Conservation (phyloP, 768 basidiomycete species). For the Boletus fagicola region DNA sequence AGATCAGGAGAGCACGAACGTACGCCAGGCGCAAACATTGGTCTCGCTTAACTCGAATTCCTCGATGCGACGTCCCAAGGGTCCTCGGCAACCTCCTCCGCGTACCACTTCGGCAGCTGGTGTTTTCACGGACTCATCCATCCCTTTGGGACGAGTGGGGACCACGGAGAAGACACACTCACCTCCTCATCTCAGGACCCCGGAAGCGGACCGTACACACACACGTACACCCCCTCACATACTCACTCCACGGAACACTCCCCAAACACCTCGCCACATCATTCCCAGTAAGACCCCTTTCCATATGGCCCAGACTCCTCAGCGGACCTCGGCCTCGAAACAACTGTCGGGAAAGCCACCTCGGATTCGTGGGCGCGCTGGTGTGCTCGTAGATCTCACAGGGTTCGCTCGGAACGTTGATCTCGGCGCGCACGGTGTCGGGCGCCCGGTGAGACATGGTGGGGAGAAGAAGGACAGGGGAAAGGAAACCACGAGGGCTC, state of each 20-base stretch:
- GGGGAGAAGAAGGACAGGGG: constrained; percentile 31
- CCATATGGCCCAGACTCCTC: constrained; percentile 18
- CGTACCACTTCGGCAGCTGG: constrained; percentile 3
- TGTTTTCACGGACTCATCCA: not conserved
- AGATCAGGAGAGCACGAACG: not conserved
- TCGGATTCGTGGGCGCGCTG: constrained; percentile 26
- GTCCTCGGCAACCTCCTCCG: constrained; percentile 22
- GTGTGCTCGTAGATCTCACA: constrained; percentile 42
- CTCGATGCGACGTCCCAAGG: constrained; percentile 24
- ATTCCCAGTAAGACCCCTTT: constrained; percentile 26
- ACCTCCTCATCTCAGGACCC: not conserved
- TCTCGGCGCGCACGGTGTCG: constrained; percentile 30
- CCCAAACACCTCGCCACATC: constrained; percentile 7
- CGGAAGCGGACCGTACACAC: constrained; percentile 15
- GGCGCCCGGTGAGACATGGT: constrained; percentile 11
- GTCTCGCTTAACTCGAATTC: constrained; percentile 23
- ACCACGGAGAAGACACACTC: constrained; percentile 6
- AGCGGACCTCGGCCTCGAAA: constrained; percentile 11
- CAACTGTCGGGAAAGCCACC: constrained; percentile 31
- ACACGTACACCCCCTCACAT: not conserved
- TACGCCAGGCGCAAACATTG: constrained; percentile 14
- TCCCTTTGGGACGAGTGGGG: not conserved
- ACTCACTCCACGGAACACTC: not conserved
- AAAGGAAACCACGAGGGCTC: constrained; percentile 24
- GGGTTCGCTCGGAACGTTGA: constrained; percentile 35